A percentile compares a stretch with the other conserved stretches of the same genome.
Conservation (phyloP, 495 filamentous ascomycete genomes). For the Penicillium simplicissimum region DNA sequence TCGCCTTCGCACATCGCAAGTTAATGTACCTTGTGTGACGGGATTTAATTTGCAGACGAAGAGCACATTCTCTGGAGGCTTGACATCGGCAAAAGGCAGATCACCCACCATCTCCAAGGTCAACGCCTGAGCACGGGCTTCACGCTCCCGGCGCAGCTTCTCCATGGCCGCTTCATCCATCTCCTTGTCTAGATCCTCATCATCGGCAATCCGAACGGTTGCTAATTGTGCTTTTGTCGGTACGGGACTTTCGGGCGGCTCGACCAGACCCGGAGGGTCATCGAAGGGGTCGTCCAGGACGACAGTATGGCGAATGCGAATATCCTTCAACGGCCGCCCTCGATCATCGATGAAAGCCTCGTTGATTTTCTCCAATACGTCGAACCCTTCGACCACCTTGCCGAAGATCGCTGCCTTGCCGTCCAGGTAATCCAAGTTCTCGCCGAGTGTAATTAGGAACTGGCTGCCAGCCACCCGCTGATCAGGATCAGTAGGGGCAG, state of each 20-base stretch:
- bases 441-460: conserved; percentile 86
- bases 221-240: conserved; percentile 82
- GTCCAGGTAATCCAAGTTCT: conserved; percentile 84
- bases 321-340: conserved; percentile 84
- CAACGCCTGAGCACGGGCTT: conserved; percentile 90
- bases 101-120: conserved; percentile 98
- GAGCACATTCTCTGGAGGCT: conserved; percentile 93
- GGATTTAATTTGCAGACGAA: conserved; percentile 99
- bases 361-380: conserved; percentile 91
- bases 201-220: conserved; percentile 90
- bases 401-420: conserved; percentile 93
- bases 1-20: not conserved
- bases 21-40: conserved; percentile 70
- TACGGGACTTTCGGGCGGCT: conserved; percentile 76
- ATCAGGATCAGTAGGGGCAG: conserved; percentile 74
- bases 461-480: conserved; percentile 80
- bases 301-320: conserved; percentile 87
- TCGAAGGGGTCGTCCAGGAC: conserved; percentile 86
- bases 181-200: conserved; percentile 76
- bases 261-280: conserved; percentile 72
- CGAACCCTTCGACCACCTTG: conserved; percentile 91
- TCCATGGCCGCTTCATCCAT: conserved; percentile 79
- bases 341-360: conserved; percentile 79
- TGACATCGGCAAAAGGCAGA: conserved; percentile 95
- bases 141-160: conserved; percentile 78